phyloP scores from a whole-genome alignment of 257 asterid genomes.

The Penstemon eatonii region DNA sequence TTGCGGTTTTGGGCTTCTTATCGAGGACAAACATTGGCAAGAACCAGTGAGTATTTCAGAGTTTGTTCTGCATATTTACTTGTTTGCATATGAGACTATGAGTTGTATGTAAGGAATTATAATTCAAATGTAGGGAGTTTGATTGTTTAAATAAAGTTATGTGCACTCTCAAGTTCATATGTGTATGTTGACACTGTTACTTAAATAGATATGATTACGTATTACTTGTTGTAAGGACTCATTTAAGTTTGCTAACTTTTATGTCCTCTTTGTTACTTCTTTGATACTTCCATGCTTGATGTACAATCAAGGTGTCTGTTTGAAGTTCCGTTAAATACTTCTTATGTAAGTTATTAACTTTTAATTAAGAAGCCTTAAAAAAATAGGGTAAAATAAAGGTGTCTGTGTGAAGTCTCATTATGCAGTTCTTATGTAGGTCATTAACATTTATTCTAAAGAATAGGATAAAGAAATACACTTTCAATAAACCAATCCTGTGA shows the following conservation, averaged over 20 bases:
- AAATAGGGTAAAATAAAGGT: background rate
- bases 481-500: background rate
- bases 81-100: background rate
- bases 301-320: background rate
- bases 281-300: conserved; percentile 13
- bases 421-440: background rate
- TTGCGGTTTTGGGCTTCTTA: conserved; percentile 98
- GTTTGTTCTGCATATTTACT: conserved; percentile 12
- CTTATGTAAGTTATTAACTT: background rate
- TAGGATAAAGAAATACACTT: background rate
- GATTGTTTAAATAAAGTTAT: conserved; percentile 5
- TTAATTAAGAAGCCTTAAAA: conserved; percentile 4
- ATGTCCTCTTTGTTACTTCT: conserved; percentile 20
- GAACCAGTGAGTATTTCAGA: conserved; percentile 61
- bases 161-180: background rate
- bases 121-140: background rate
- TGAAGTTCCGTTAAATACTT: background rate
- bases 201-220: background rate
- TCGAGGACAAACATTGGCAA: conserved; percentile 96
- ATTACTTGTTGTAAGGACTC: background rate
- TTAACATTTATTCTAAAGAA: conserved; percentile 8
- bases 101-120: background rate
- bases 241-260: background rate
- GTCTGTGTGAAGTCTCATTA: background rate
- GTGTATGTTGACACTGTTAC: background rate